Evolutionary conservation across 176 grass and related monocot genomes (phyloP), one percentile per base, ranked within the genome.

Genomic region (Musa schizocarpa): DNA sequence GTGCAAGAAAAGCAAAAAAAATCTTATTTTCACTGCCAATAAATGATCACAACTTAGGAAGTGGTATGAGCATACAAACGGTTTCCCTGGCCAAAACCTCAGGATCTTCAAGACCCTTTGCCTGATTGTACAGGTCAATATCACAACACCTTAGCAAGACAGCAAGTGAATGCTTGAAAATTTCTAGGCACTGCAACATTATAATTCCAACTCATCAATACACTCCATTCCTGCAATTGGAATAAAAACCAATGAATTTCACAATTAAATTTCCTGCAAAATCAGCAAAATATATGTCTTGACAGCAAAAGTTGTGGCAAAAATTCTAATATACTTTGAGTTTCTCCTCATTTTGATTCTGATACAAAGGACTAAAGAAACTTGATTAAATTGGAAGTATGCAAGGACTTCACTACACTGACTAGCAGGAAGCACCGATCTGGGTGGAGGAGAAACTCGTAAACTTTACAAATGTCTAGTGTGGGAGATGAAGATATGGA

Each of bases 151-250:
- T 89, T 63, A 93, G 78, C 66, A 99, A 74, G 74, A 77, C 71
- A 68, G 74, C 63, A 76, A 68, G 71, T 2, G 91, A 86, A 48
- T 90, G 93, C 80, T 78, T 87, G 81, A 93, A 75, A 55, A 86
- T 82, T 54, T 91, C 86, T 50, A 91, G 86, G 74, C 95, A 99
- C 81, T 94, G 84, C 84, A 89, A 88, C 94, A 99, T 94, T 76
- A 83, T 91, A 80, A 76, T 77, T 2, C 20, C 8, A 70, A 26
- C 53, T 62, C 69, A 49, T 27, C 69, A 73, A 74, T n/a, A 49
- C 24, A 79, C 50, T 69, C 54, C 53, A 57, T 69, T 58, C 50
- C 71, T 74, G 71, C 71, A 74, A 24, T 27, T 26, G 16, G 11
- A 54, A 14, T 13, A n/a, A 54, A 26, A 54, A n/a, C 1, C 10